A percentile compares a stretch with the other conserved stretches of the same genome.
These are phyloP conservation scores for Sporothrix brasiliensis DNA, from an alignment of 2,329 filamentous ascomycete genomes.

Conservation along the genomic window DNA sequence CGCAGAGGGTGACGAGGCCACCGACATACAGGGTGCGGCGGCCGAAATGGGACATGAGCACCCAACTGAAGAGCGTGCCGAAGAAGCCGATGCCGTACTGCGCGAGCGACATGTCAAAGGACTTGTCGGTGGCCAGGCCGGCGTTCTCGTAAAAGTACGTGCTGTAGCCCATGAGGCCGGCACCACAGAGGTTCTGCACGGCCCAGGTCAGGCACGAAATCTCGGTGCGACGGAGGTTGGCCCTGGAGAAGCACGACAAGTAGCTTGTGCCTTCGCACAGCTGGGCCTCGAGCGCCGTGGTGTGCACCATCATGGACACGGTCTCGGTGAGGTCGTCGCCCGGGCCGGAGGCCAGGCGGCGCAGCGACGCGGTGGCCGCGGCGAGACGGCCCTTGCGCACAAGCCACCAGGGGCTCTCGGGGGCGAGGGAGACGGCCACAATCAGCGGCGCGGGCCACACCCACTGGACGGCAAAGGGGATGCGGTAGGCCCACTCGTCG, in stretches of 20 bases:
- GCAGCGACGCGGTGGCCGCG: constrained; percentile 48
- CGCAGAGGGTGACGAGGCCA: constrained; percentile 42
- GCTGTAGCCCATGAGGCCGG: constrained; percentile 49
- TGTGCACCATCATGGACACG: constrained; percentile 59
- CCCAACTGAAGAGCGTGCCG: constrained; percentile 56
- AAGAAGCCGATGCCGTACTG: constrained; percentile 55
- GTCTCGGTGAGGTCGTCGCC: constrained; percentile 39
- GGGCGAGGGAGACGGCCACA: constrained; percentile 28
- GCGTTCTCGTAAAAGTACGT: constrained; percentile 48
- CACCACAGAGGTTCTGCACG: constrained; percentile 50
- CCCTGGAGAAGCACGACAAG: constrained; percentile 54
- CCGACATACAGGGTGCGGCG: constrained; percentile 49
- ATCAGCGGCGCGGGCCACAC: constrained; percentile 24
- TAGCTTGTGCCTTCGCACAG: constrained; percentile 55
- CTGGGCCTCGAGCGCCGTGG: constrained; percentile 59
- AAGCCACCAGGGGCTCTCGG: constrained; percentile 34
- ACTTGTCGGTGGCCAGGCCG: constrained; percentile 46
- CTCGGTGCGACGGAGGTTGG: constrained; percentile 56
- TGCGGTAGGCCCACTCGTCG: constrained; percentile 35
- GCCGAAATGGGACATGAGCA: constrained; percentile 53
- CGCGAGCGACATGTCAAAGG: constrained; percentile 51
- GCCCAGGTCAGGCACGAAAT: constrained; percentile 48
- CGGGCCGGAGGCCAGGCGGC: constrained; percentile 44
- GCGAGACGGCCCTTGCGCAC: constrained; percentile 48
- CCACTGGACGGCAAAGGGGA: constrained; percentile 33